phyloP scores from a whole-genome alignment of 257 asterid genomes.

The Mentha longifolia region DNA sequence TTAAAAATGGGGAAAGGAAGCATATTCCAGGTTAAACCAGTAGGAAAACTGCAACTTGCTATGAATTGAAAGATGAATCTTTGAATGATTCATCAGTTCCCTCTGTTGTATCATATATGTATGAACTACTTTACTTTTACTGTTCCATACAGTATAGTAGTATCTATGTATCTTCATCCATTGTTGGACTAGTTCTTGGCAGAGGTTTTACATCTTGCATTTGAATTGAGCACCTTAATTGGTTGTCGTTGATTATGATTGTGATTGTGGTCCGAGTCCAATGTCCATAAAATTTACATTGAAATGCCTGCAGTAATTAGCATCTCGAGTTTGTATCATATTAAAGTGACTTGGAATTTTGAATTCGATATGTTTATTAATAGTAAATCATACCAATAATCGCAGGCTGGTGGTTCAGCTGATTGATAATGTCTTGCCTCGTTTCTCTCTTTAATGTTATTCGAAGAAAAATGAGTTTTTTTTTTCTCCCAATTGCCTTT shows the following conservation, averaged over 20 bases:
- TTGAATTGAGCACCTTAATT: slow-evolving; percentile 3
- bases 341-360: not conserved
- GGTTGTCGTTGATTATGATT: slow-evolving; percentile 1
- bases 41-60: not conserved
- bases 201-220: not conserved
- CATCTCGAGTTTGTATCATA: not conserved
- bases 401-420: not conserved
- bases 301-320: not conserved
- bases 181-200: not conserved
- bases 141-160: not conserved
- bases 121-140: not conserved
- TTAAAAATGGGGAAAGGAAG: not conserved
- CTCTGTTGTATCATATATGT: not conserved
- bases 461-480: not conserved
- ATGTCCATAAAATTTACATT: not conserved
- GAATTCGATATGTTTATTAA: not conserved
- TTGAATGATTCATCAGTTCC: not conserved
- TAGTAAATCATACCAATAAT: not conserved
- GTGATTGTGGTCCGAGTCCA: slow-evolving; percentile 5
- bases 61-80: not conserved
- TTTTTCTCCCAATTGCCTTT: slow-evolving; percentile 8
- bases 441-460: not conserved
- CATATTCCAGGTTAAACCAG: not conserved
- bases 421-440: not conserved
- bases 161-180: not conserved